phyloP scores from a whole-genome alignment of 495 filamentous ascomycete genomes.

The Barbatosphaeria neglecta region DNA sequence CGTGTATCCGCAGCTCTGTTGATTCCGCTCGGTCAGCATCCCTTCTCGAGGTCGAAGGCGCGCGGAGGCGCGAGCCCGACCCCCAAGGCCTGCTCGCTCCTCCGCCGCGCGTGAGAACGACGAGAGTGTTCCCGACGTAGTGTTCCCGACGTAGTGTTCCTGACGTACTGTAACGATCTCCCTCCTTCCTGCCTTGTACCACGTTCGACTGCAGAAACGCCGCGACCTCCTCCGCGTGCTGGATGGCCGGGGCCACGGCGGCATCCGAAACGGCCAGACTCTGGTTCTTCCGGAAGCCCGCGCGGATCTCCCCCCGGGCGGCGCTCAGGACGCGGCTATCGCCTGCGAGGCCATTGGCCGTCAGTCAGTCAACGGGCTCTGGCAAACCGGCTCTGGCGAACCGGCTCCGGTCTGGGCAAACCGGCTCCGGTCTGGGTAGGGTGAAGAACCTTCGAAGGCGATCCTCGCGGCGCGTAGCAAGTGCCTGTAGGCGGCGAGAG shows the following conservation, averaged over 20 bases:
- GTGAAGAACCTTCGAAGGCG: conserved; percentile 63
- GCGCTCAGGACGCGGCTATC: conserved; percentile 54
- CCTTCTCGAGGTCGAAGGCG: too few species aligned
- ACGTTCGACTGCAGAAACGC: conserved; percentile 71
- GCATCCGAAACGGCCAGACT: conserved; percentile 40
- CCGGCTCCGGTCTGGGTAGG: not conserved
- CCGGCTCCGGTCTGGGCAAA: not conserved
- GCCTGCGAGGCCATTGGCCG: too few species aligned
- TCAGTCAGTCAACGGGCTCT: too few species aligned
- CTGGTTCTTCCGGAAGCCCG: conserved; percentile 56
- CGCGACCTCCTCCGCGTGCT: conserved; percentile 75
- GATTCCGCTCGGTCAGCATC: conserved; percentile 2
- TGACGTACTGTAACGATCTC: conserved; percentile 53
- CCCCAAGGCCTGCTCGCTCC: too few species aligned
- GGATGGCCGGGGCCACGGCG: conserved; percentile 40
- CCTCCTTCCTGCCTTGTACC: conserved; percentile 65
- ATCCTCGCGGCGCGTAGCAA: conserved; percentile 71
- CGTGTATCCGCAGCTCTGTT: conserved; percentile 74
- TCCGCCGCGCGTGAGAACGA: too few species aligned
- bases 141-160: not conserved
- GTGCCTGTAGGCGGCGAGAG: conserved; percentile 68
- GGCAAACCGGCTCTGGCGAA: too few species aligned
- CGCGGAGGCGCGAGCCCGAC: too few species aligned
- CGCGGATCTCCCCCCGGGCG: conserved; percentile 57
- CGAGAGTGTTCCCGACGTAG: too few species aligned